Base-by-base conservation (phyloP, 306 rosid species). In the Vigna trinervia region DNA sequence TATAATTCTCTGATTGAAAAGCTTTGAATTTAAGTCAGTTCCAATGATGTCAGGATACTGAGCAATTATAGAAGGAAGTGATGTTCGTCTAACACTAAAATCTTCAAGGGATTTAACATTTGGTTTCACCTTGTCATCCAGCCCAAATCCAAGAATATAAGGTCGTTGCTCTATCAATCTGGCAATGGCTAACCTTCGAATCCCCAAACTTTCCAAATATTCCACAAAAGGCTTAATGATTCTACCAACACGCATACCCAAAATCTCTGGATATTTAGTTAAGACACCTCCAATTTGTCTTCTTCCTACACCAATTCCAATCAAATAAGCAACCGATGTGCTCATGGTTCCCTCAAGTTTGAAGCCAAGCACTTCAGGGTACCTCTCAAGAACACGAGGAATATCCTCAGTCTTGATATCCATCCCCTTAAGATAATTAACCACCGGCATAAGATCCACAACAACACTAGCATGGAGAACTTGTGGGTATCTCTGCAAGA, bases 331-430 rank as follows among this genome's bases (percentile, higher is more conserved):
- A 69, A 96, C 97, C 0, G 97, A 96, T 3, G 99, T 96, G 78
- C 99, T 96, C 98, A 96, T 92, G 60, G 99, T 96, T 78, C 99
- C 99, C 85, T 96, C 99, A 38, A 96, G 97, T 88, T 92, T 96
- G 83, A 91, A 92, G 34, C 99, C 99, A 36, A 92, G 46, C 72
- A 95, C 82, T 83, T 95, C 97, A 3, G 97, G 99, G 79, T 92
- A 95, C 54, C 81, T 89, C 87, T 95, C 98, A 34, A 95, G 98
- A 77, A 95, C 96, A 13, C 80, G 91, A 15, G 97, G 93, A 78
- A 95, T 64, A 62, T 95, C 98, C 60, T 19, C 71, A 8, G 87
- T 84, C 82, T 87, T 90, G 77, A 92, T 92, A 87, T 92, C 99
- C 99, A 96, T 89, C 78, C 99, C 99, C 46, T 91, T 91, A 62